Conservation (phyloP, 495 filamentous ascomycete species). For the Neurospora sp. region DNA sequence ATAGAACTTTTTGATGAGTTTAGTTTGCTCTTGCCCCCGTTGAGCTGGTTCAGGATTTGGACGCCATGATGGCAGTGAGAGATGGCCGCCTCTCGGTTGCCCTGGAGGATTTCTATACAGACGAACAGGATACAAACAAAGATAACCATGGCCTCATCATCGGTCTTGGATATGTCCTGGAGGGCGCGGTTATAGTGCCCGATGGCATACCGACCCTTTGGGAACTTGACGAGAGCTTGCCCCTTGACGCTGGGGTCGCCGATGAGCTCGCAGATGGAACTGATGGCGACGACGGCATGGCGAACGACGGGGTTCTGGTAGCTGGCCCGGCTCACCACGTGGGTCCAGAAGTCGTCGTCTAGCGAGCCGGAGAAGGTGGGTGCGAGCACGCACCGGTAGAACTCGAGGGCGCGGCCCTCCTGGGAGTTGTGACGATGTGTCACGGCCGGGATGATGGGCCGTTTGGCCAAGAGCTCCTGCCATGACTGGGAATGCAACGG, state of each 20-base stretch:
- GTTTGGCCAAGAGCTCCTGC: slow-evolving; percentile 16
- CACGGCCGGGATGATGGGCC: slow-evolving; percentile 14
- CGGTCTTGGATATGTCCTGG: slow-evolving; percentile 19
- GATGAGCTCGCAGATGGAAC: slow-evolving; percentile 22
- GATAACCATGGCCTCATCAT: slow-evolving; percentile 27
- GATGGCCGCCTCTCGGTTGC: slow-evolving; percentile 32
- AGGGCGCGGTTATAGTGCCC: slow-evolving; percentile 27
- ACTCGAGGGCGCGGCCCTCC: slow-evolving; percentile 29
- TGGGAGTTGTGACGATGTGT: slow-evolving; percentile 12
- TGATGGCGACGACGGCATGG: slow-evolving; percentile 42
- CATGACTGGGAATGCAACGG: slow-evolving; percentile 9
- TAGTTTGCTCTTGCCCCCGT: background rate
- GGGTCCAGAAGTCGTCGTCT: slow-evolving; percentile 44
- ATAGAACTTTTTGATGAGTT: slow-evolving; percentile 1
- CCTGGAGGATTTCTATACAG: slow-evolving; percentile 43
- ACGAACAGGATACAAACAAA: slow-evolving; percentile 47
- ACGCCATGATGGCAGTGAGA: slow-evolving; percentile 30
- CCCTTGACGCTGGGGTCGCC: slow-evolving; percentile 9
- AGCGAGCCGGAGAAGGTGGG: slow-evolving; percentile 30
- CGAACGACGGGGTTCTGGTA: slow-evolving; percentile 43
- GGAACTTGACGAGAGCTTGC: slow-evolving; percentile 6
- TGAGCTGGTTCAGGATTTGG: slow-evolving; percentile 17
- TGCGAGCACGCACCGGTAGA: slow-evolving; percentile 32
- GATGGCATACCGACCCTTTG: slow-evolving; percentile 15
- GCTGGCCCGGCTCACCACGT: slow-evolving; percentile 38